Percentiles rank a stretch among this genome's conserved stretches.
These are phyloP conservation scores for Mediolabrus comicus DNA, from an alignment of 108 stramenopile species.

Conservation along the genomic window DNA sequence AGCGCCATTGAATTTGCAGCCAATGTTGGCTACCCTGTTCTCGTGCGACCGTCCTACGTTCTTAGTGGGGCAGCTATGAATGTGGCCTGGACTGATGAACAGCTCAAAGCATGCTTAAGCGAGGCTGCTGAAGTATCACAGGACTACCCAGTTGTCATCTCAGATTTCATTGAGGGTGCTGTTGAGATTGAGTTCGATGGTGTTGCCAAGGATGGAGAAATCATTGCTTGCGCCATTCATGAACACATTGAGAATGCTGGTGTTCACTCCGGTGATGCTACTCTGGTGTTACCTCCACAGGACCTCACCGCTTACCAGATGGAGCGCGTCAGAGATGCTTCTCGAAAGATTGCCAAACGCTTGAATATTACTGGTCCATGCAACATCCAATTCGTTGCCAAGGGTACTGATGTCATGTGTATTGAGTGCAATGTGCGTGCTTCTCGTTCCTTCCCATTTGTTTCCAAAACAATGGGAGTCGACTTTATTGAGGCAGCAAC, in stretches of 20 bases:
- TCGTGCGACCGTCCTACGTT: slow-evolving; percentile 97
- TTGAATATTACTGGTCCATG: slow-evolving; percentile 98
- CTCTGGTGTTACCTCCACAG: slow-evolving; percentile 91
- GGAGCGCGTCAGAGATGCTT: slow-evolving; percentile 84
- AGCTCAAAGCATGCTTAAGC: slow-evolving; percentile 82
- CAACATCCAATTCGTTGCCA: slow-evolving; percentile 98
- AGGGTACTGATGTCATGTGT: slow-evolving; percentile 95
- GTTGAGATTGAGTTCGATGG: slow-evolving; percentile 97
- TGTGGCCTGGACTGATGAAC: slow-evolving; percentile 92
- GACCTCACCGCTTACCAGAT: slow-evolving; percentile 80
- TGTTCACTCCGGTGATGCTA: slow-evolving; percentile 97
- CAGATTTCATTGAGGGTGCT: slow-evolving; percentile 95
- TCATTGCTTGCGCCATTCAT: slow-evolving; percentile 94
- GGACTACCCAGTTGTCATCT: slow-evolving; percentile 97
- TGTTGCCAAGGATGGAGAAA: slow-evolving; percentile 93
- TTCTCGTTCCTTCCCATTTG: slow-evolving; percentile 97
- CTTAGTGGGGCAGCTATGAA: slow-evolving; percentile 98
- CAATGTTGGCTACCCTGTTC: slow-evolving; percentile 89
- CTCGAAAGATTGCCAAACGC: slow-evolving; percentile 88
- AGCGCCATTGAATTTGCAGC: slow-evolving; percentile 90
- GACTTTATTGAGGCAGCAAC: slow-evolving; percentile 98
- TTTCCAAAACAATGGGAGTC: slow-evolving; percentile 98
- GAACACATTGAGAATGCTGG: slow-evolving; percentile 99
- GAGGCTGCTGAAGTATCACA: slow-evolving; percentile 94
- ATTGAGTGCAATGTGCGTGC: slow-evolving; percentile 99